Conservation (phyloP, 2,329 filamentous ascomycete genomes). For the Herpotrichia juniperi region DNA sequence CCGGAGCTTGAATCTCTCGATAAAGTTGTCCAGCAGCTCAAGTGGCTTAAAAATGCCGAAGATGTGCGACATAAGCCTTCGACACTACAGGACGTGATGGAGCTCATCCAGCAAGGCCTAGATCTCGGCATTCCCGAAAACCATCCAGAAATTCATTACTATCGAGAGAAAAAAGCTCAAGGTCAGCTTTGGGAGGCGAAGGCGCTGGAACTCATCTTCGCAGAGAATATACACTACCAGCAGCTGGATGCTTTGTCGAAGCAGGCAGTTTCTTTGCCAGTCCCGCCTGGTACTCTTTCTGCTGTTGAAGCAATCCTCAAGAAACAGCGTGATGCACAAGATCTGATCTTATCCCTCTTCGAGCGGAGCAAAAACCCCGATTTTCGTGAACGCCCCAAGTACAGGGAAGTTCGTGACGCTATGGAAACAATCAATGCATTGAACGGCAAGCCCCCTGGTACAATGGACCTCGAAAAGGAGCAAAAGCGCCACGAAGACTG, state of each 20-base stretch:
- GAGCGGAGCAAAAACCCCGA: slow-evolving; percentile 77
- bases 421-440: slow-evolving; percentile 86
- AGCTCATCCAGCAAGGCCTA: slow-evolving; percentile 77
- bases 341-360: slow-evolving; percentile 81
- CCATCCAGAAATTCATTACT: slow-evolving; percentile 79
- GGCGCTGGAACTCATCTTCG: slow-evolving; percentile 89
- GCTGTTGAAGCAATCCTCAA: slow-evolving; percentile 90
- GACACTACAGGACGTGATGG: slow-evolving; percentile 77
- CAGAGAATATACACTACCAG: slow-evolving; percentile 89
- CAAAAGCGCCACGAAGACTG: slow-evolving; percentile 96
- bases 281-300: slow-evolving; percentile 78
- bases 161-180: slow-evolving; percentile 75
- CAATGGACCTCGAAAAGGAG: slow-evolving; percentile 90
- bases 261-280: slow-evolving; percentile 80
- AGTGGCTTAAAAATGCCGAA: slow-evolving; percentile 83
- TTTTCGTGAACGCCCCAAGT: slow-evolving; percentile 80
- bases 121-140: slow-evolving; percentile 79
- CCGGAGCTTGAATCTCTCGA: slow-evolving; percentile 86
- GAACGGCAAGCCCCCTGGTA: slow-evolving; percentile 90
- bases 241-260: slow-evolving; percentile 90
- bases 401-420: slow-evolving; percentile 87
- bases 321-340: slow-evolving; percentile 93
- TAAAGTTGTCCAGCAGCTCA: slow-evolving; percentile 79
- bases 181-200: slow-evolving; percentile 92
- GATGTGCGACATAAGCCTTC: slow-evolving; percentile 68